phyloP scores from a whole-genome alignment of 495 filamentous ascomycete species.

The Annulohypoxylon maeteangense region DNA sequence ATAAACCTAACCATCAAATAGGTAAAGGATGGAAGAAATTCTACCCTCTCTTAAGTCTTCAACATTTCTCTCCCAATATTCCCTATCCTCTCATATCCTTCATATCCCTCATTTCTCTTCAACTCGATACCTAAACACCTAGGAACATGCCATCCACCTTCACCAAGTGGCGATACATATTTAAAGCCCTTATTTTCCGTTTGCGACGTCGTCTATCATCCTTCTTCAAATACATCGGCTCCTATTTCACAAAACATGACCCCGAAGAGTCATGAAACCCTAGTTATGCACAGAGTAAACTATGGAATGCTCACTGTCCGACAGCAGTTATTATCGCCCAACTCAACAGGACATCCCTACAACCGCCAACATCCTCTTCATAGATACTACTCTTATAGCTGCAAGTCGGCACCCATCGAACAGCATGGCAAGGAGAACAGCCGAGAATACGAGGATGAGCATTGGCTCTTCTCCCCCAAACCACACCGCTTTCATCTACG shows the following conservation, averaged over 20 bases:
- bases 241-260: slow-evolving; percentile 24
- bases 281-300: slow-evolving; percentile 27
- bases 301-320: slow-evolving; percentile 20
- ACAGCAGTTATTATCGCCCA: slow-evolving; percentile 25
- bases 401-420: slow-evolving; percentile 38
- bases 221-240: slow-evolving; percentile 25
- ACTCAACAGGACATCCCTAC: slow-evolving; percentile 31
- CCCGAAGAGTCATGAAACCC: slow-evolving; percentile 28
- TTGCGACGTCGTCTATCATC: slow-evolving; percentile 24
- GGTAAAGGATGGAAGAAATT: neutral
- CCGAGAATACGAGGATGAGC: slow-evolving; percentile 41
- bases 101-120: neutral
- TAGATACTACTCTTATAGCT: slow-evolving; percentile 38
- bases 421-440: slow-evolving; percentile 44
- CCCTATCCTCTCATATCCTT: slow-evolving; percentile 4
- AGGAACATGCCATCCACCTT: slow-evolving; percentile 25
- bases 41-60: neutral
- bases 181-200: slow-evolving; percentile 34
- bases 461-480: slow-evolving; percentile 27
- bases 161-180: slow-evolving; percentile 36
- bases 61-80: slow-evolving; percentile 12
- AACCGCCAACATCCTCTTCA: slow-evolving; percentile 21
- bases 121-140: slow-evolving; percentile 14
- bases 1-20: neutral
- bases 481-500: slow-evolving; percentile 14